Base-by-base conservation (phyloP, 805 yeast species). In the Maudiozyma turicensis region DNA sequence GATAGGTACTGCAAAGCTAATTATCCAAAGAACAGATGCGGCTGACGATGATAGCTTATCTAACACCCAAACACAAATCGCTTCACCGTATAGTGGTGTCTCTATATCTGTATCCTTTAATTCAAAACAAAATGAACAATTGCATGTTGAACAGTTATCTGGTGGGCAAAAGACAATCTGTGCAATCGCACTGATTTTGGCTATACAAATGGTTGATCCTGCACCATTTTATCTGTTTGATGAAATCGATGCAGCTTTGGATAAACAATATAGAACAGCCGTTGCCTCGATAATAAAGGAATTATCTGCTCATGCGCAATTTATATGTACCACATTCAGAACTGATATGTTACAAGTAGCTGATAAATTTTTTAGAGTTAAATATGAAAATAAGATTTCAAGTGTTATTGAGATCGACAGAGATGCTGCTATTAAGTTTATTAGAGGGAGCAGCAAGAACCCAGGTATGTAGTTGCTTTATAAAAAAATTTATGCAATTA, bases 151-250 rank as follows among this genome's bases (percentile, higher is more conserved):
- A 63, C 97, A 90, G 63, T 72, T 93, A 14, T 87, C 96, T 1
- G 99, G 99, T 40, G 99, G 99, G 9, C 99, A 93, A 61, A 91
- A 91, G 64, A 86, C 97, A 0, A 71, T 93, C n/a, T 90, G 98
- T 72, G 98, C 99, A 0, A 81, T 93, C 56, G 90, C 98, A 0
- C 75, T 93, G 46, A 90, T 93, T 55, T 74, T 93, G 50, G 97
- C 99, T 4, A 87, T 91, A 51, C 99, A 93, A 69, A 81, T 78
- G 60, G 87, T 95, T 54, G 98, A 93, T 57, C 98, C 98, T 9
- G 97, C 97, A 8, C 97, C 98, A 45, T 93, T 93, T 65, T 93
- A 93, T 63, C 68, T 93, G 44, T 91, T 93, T 66, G 99, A 93
- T 67, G 99, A 93, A 70, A 84, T 93, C 51, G 99, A 93, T 69